These are phyloP conservation scores for Chloroidium sp. DNA, from an alignment of 163 green algal species.

Conservation along the genomic window DNA sequence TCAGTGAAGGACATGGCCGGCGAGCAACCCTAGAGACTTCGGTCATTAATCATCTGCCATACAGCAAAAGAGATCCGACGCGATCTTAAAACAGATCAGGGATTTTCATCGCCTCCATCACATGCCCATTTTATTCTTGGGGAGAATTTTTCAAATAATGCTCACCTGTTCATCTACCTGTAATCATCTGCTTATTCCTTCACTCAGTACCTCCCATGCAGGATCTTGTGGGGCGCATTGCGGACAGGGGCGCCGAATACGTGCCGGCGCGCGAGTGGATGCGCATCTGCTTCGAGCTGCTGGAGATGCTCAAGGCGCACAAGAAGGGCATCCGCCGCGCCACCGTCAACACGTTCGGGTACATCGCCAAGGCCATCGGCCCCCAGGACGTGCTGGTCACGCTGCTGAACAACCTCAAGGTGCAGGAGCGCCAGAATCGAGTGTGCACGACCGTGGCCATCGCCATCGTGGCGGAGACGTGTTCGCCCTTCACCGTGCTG, in stretches of 20 bases:
- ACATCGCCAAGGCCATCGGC: constrained; percentile 98
- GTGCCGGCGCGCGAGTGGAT: constrained; percentile 98
- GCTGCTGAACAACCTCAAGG: constrained; percentile 99
- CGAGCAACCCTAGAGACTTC: too few species aligned
- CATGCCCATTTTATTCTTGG: too few species aligned
- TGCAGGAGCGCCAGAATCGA: constrained; percentile 98
- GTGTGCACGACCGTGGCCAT: constrained; percentile 99
- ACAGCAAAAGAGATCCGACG: too few species aligned
- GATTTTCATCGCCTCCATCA: too few species aligned
- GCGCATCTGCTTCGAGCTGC: constrained; percentile 99
- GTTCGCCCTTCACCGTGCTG: constrained; percentile 97
- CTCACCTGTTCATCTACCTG: too few species aligned
- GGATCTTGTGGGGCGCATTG: constrained; percentile 95
- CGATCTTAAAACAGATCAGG: too few species aligned
- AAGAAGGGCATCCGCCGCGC: constrained; percentile 80
- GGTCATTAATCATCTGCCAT: too few species aligned
- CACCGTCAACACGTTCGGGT: constrained; percentile 97
- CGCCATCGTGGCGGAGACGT: constrained; percentile 98
- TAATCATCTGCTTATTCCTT: too few species aligned
- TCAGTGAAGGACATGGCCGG: too few species aligned
- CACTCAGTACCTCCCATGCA: background rate
- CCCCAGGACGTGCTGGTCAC: constrained; percentile 96
- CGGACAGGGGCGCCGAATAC: constrained; percentile 85
- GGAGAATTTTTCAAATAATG: too few species aligned
- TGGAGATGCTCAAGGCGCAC: constrained; percentile 96